Percentiles rank a stretch among this genome's conserved stretches.
These are phyloP conservation scores for Pythium coloratum DNA, from an alignment of 352 stramenopile species.

Conservation along the genomic window DNA sequence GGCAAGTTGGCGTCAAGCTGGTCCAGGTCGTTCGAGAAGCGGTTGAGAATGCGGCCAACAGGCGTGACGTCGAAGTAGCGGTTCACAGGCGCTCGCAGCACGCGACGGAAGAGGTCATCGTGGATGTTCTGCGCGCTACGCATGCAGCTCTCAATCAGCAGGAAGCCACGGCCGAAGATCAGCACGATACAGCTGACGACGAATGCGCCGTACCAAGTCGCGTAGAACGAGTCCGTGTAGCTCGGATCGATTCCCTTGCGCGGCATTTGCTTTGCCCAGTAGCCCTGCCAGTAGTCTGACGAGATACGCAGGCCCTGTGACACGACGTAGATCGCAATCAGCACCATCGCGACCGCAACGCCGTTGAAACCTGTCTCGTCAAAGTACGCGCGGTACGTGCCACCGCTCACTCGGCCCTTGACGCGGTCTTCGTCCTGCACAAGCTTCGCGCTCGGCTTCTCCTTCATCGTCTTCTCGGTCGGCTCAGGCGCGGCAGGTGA, in stretches of 20 bases:
- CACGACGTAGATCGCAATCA: slow-evolving; percentile 1
- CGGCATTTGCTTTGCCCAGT: slow-evolving; percentile 26
- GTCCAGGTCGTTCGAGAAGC: slow-evolving; percentile 61
- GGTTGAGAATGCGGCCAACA: slow-evolving; percentile 62
- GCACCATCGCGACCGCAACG: slow-evolving; percentile 7
- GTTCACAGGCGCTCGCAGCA: slow-evolving; percentile 49
- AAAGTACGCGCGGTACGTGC: slow-evolving; percentile 25
- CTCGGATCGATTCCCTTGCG: slow-evolving; percentile 1
- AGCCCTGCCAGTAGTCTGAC: slow-evolving; percentile 20
- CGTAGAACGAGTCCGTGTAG: slow-evolving; percentile 11
- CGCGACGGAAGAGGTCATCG: slow-evolving; percentile 40
- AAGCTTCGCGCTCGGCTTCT: slow-evolving; percentile 2
- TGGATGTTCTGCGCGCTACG: slow-evolving; percentile 37
- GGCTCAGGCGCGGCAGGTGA: no score
- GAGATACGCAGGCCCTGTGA: slow-evolving; percentile 9
- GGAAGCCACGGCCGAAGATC: slow-evolving; percentile 25
- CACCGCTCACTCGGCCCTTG: slow-evolving; percentile 20
- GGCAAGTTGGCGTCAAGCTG: slow-evolving; percentile 43
- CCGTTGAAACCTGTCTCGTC: slow-evolving; percentile 26
- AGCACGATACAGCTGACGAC: slow-evolving; percentile 22
- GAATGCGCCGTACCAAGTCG: slow-evolving; percentile 40
- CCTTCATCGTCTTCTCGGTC: no score
- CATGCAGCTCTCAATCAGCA: slow-evolving; percentile 43
- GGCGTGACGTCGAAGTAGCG: slow-evolving; percentile 68
- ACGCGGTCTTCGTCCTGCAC: slow-evolving; percentile 28